phyloP scores from a whole-genome alignment of 1,284 basidiomycete genomes.

The Ustilago loliicola region DNA sequence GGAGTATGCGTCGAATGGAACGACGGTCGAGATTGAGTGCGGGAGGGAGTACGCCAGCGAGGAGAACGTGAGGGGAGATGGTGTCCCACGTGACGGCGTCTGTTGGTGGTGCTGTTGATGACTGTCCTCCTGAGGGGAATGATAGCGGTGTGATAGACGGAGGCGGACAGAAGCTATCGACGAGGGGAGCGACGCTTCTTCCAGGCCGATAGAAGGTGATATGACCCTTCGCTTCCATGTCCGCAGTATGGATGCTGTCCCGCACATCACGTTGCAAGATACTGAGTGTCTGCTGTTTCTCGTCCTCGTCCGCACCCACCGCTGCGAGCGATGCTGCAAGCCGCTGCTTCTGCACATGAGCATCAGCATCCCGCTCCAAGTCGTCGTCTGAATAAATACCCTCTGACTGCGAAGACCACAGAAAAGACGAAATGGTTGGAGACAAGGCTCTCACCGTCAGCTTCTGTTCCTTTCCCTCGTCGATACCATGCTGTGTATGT shows the following conservation, averaged over 20 bases:
- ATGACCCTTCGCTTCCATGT: slow-evolving; percentile 2
- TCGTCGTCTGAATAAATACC: slow-evolving; percentile 24
- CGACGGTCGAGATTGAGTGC: slow-evolving; percentile 20
- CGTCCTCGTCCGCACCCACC: slow-evolving; percentile 22
- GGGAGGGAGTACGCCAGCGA: slow-evolving; percentile 22
- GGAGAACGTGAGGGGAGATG: slow-evolving; percentile 16
- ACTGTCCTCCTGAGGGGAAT: not conserved
- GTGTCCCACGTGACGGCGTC: slow-evolving; percentile 16
- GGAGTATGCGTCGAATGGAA: slow-evolving; percentile 31
- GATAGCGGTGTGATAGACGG: slow-evolving; percentile 6
- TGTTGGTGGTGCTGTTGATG: not conserved
- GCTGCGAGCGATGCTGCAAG: slow-evolving; percentile 25
- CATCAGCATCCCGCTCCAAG: not conserved
- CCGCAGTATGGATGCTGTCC: not conserved
- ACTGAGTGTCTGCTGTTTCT: slow-evolving; percentile 24
- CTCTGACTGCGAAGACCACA: slow-evolving; percentile 51
- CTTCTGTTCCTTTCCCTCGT: slow-evolving; percentile 13
- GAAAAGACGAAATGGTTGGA: slow-evolving; percentile 42
- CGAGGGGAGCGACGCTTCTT: slow-evolving; percentile 17
- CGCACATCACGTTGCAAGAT: slow-evolving; percentile 29
- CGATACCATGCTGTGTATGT: not conserved
- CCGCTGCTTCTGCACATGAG: not conserved
- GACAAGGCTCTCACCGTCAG: slow-evolving; percentile 38
- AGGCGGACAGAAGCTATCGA: slow-evolving; percentile 15
- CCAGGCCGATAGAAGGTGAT: slow-evolving; percentile 25